Percentiles rank a stretch among this genome's conserved stretches.
Evolutionary conservation across 2,329 filamentous ascomycete genomes (phyloP).

Genomic region (Fusarium concolor): DNA sequence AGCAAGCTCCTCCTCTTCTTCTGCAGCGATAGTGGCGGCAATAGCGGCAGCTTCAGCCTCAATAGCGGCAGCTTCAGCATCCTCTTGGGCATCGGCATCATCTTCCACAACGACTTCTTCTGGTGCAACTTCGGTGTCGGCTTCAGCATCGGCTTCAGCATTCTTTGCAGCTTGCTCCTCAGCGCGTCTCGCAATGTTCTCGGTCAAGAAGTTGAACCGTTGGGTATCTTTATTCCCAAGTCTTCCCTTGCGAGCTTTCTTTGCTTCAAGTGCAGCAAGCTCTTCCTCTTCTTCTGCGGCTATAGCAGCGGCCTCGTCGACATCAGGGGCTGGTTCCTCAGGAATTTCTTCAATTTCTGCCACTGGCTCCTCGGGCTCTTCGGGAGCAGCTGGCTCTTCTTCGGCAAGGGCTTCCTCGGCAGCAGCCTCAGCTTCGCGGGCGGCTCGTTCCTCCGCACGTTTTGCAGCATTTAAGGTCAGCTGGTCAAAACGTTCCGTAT

Average conservation of each 20-base stretch:
- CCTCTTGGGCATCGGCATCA: constrained; percentile 39
- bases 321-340: constrained; percentile 1
- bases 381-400: constrained; percentile 5
- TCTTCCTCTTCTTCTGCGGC: constrained; percentile 52
- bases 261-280: constrained; percentile 57
- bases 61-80: constrained; percentile 33
- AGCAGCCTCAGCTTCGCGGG: constrained; percentile 37
- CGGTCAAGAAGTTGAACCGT: constrained; percentile 54
- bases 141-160: constrained; percentile 44
- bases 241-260: constrained; percentile 63
- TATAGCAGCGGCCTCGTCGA: constrained; percentile 29
- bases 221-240: constrained; percentile 60
- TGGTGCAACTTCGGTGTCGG: constrained; percentile 3
- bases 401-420: constrained; percentile 9
- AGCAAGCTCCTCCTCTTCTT: constrained; percentile 38
- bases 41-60: constrained; percentile 8
- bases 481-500: constrained; percentile 38
- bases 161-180: constrained; percentile 52
- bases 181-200: constrained; percentile 51
- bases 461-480: constrained; percentile 32
- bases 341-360: constrained; percentile 20
- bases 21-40: constrained; percentile 23
- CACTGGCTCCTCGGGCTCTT: constrained; percentile 20
- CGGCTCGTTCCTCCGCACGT: constrained; percentile 34
- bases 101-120: not conserved